Evolutionary conservation across 1,284 basidiomycete species (phyloP).

Genomic region (Neotropicomus parvogracilis): DNA sequence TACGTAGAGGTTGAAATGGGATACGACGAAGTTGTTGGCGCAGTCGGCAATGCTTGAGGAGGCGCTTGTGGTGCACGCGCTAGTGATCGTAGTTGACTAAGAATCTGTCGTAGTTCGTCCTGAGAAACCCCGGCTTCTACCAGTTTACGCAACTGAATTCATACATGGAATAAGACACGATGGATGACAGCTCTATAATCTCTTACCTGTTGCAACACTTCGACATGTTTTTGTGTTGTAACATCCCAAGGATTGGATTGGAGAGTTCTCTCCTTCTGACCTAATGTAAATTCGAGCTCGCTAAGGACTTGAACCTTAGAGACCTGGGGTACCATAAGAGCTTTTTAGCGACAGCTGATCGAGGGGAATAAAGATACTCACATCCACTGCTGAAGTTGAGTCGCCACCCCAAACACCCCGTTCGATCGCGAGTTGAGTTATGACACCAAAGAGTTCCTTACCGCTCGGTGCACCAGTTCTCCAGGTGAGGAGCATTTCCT

Average conservation of each 20-base stretch:
- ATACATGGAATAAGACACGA: constrained; percentile 10
- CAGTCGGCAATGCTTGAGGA: constrained; percentile 32
- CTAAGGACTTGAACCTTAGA: constrained; percentile 74
- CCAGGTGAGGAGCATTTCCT: constrained; percentile 94
- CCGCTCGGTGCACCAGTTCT: constrained; percentile 75
- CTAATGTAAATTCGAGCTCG: constrained; percentile 74
- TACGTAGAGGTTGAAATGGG: constrained; percentile 31
- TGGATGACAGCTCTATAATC: neutral
- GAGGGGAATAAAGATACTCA: constrained; percentile 13
- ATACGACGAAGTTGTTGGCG: constrained; percentile 24
- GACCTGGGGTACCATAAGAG: too few species aligned
- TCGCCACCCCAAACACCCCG: constrained; percentile 71
- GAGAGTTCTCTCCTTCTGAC: constrained; percentile 67
- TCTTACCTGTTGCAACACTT: constrained; percentile 70
- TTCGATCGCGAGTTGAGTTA: constrained; percentile 72
- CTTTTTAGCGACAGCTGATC: neutral
- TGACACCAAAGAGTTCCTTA: constrained; percentile 79
- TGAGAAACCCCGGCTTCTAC: constrained; percentile 79
- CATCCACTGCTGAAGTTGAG: constrained; percentile 39
- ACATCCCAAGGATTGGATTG: constrained; percentile 67
- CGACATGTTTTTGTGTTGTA: constrained; percentile 60
- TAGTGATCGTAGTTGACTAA: constrained; percentile 69
- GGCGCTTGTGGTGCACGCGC: constrained; percentile 42
- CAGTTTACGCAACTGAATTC: constrained; percentile 62
- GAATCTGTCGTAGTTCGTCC: constrained; percentile 76